A percentile compares a stretch with the other conserved stretches of the same genome.
These are phyloP conservation scores for Phytophthora uliginosa DNA, from an alignment of 352 stramenopile genomes.

Conservation along the genomic window DNA sequence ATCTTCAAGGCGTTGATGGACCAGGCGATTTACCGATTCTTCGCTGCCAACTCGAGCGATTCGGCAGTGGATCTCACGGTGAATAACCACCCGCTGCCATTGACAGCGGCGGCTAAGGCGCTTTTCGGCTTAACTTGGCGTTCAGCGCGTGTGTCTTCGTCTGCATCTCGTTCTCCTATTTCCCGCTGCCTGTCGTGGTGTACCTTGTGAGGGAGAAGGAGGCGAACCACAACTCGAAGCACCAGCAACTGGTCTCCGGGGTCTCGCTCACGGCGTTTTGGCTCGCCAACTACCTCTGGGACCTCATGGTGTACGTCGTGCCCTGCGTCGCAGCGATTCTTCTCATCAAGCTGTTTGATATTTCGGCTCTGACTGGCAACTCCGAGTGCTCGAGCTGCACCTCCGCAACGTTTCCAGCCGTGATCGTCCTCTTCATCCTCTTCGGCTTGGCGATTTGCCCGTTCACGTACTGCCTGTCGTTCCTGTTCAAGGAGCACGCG, in stretches of 20 bases:
- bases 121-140: constrained; percentile 47
- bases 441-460: constrained; percentile 74
- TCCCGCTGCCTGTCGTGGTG: constrained; percentile 89
- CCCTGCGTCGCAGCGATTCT: constrained; percentile 43
- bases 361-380: constrained; percentile 31
- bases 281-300: constrained; percentile 94
- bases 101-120: constrained; percentile 46
- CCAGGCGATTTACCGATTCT: constrained; percentile 51
- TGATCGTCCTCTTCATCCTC: constrained; percentile 68
- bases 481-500: constrained; percentile 62
- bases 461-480: constrained; percentile 70
- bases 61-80: constrained; percentile 37
- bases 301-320: constrained; percentile 90
- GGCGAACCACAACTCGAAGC: constrained; percentile 95
- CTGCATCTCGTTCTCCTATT: constrained; percentile 91
- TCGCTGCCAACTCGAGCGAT: constrained; percentile 29
- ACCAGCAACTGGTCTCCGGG: constrained; percentile 95
- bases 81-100: constrained; percentile 62
- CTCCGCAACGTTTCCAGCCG: constrained; percentile 35
- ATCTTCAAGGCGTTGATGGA: constrained; percentile 71
- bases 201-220: constrained; percentile 95
- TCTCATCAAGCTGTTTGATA: constrained; percentile 50
- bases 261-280: constrained; percentile 95
- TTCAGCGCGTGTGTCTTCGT: constrained; percentile 80
- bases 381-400: constrained; percentile 40